Evolutionary conservation across 345 rosid genomes (phyloP).

Genomic region (Schrenkiella parvula): DNA sequence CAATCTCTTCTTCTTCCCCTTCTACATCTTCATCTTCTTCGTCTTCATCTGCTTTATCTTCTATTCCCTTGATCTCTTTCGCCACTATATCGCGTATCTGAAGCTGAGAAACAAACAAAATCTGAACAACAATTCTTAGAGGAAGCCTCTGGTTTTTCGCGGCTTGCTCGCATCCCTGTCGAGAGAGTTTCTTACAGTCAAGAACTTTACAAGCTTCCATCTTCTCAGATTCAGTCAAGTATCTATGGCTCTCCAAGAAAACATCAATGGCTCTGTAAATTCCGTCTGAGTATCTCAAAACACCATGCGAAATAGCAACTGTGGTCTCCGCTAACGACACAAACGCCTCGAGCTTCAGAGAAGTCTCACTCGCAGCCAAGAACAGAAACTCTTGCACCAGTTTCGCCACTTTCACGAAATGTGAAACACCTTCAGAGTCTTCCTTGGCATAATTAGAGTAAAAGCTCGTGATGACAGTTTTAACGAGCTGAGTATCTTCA

Average conservation of each 20-base stretch:
- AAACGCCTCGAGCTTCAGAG: slow-evolving; percentile 50
- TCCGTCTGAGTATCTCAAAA: slow-evolving; percentile 50
- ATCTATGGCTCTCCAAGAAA: slow-evolving; percentile 59
- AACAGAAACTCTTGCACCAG: slow-evolving; percentile 63
- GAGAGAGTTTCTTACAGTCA: slow-evolving; percentile 64
- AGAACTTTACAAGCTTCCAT: slow-evolving; percentile 61
- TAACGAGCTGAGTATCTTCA: slow-evolving; percentile 52
- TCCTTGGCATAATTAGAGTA: slow-evolving; percentile 32
- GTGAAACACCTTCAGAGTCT: slow-evolving; percentile 16
- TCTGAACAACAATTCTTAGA: slow-evolving; percentile 50
- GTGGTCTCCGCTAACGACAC: slow-evolving; percentile 51
- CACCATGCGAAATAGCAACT: slow-evolving; percentile 42
- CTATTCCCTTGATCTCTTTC: slow-evolving; percentile 31
- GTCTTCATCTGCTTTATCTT: slow-evolving; percentile 23
- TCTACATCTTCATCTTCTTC: slow-evolving; percentile 29
- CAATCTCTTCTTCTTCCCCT: slow-evolving; percentile 24
- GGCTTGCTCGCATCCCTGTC: slow-evolving; percentile 59
- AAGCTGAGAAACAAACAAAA: slow-evolving; percentile 53
- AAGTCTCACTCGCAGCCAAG: slow-evolving; percentile 55
- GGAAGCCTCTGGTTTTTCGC: slow-evolving; percentile 64
- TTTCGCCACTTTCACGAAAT: slow-evolving; percentile 46
- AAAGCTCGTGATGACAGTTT: slow-evolving; percentile 58
- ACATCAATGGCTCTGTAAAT: slow-evolving; percentile 66
- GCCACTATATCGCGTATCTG: slow-evolving; percentile 50
- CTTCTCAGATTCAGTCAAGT: slow-evolving; percentile 57